Conservation (phyloP, 2,329 filamentous ascomycete species). For the Plenodomus lindquistii region DNA sequence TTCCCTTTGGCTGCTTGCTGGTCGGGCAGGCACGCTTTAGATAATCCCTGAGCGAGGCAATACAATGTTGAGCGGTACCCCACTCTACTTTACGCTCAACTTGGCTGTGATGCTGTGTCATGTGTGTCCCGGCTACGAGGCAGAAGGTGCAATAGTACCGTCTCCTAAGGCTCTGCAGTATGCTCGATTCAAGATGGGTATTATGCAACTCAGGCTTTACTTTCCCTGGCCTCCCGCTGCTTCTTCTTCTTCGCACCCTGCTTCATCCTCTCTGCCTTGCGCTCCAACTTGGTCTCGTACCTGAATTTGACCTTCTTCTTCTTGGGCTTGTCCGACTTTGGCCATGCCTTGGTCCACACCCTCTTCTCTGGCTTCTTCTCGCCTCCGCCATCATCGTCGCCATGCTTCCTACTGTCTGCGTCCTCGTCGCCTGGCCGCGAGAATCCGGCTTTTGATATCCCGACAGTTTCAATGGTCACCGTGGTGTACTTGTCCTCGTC, state of each 20-base stretch:
- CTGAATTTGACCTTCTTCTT: slow-evolving; percentile 90
- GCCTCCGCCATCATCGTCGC: slow-evolving; percentile 36
- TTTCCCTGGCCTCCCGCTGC: slow-evolving; percentile 62
- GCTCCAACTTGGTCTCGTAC: slow-evolving; percentile 86
- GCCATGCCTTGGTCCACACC: slow-evolving; percentile 57
- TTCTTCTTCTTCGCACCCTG: slow-evolving; percentile 71
- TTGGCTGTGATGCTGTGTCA: background rate
- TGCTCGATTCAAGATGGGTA: background rate
- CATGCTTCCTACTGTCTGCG: slow-evolving; percentile 22
- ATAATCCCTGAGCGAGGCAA: slow-evolving; percentile 38
- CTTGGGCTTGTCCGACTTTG: slow-evolving; percentile 58
- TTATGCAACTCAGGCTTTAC: slow-evolving; percentile 16
- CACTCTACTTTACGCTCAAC: slow-evolving; percentile 6
- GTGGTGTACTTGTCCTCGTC: slow-evolving; percentile 96
- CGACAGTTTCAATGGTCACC: slow-evolving; percentile 89
- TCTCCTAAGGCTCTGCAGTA: background rate
- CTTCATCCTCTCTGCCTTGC: slow-evolving; percentile 65
- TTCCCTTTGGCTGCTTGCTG: slow-evolving; percentile 31
- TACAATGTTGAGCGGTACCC: slow-evolving; percentile 26
- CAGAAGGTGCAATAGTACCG: background rate
- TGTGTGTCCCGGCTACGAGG: background rate
- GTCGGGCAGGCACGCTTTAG: slow-evolving; percentile 34
- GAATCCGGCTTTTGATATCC: slow-evolving; percentile 74
- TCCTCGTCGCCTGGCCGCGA: slow-evolving; percentile 54
- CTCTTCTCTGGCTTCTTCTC: slow-evolving; percentile 56